These are phyloP conservation scores for Papilionanthe hybrid DNA, from an alignment of 116 monocot genomes.

Conservation along the genomic window DNA sequence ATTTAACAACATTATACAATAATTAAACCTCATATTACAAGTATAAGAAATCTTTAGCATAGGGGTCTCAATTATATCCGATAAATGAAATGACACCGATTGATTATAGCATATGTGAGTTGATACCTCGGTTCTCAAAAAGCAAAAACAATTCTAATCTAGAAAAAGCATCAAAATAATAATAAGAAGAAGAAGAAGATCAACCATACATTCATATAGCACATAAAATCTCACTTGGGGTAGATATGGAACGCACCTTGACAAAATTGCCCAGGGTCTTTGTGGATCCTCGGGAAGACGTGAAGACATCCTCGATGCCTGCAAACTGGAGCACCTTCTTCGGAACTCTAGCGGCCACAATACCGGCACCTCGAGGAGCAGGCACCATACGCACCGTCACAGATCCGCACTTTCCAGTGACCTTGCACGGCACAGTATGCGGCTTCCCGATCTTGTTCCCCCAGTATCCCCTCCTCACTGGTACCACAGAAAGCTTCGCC, in stretches of 20 bases:
- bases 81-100: no score
- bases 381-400: constrained; percentile 82
- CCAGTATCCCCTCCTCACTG: constrained; percentile 83
- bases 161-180: no score
- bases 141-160: no score
- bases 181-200: no score
- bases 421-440: constrained; percentile 87
- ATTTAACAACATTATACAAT: no score
- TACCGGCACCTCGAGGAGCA: constrained; percentile 61
- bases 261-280: constrained; percentile 92
- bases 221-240: not conserved
- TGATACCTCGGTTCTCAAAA: no score
- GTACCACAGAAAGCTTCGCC: constrained; percentile 76
- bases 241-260: constrained; percentile 33
- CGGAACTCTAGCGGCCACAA: constrained; percentile 73
- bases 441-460: constrained; percentile 89
- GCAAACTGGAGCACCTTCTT: constrained; percentile 89
- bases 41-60: no score
- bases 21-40: no score
- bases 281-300: constrained; percentile 69
- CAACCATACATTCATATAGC: no score
- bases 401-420: constrained; percentile 83
- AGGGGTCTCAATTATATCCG: no score
- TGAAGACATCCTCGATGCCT: constrained; percentile 85
- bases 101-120: no score